Evolutionary conservation across 1,139 yeast species (phyloP).

Genomic region (Pichia kudriavzevii): DNA sequence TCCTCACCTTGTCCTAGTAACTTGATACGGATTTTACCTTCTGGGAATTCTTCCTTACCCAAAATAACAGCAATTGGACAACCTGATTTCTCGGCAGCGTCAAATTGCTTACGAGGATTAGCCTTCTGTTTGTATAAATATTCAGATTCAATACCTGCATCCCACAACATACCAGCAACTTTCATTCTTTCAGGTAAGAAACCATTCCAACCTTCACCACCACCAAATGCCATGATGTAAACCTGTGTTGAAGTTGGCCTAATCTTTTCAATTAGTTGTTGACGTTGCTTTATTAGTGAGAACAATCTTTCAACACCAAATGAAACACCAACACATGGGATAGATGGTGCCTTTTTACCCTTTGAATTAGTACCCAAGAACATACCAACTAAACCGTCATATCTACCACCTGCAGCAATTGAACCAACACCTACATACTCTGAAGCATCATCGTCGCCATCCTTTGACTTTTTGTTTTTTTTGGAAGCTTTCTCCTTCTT

Average conservation of each 20-base stretch:
- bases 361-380: conserved; percentile 59
- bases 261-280: conserved; percentile 45
- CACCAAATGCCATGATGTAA: conserved; percentile 95
- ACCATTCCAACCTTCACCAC: conserved; percentile 94
- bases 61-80: conserved; percentile 85
- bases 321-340: conserved; percentile 95
- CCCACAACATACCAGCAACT: conserved; percentile 77
- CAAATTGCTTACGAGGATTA: conserved; percentile 91
- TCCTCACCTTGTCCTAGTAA: conserved; percentile 83
- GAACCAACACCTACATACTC: conserved; percentile 98
- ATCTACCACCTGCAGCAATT: conserved; percentile 97
- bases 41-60: conserved; percentile 81
- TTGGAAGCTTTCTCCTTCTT: conserved; percentile 46
- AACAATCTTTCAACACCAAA: conserved; percentile 95
- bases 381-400: conserved; percentile 94
- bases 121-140: conserved; percentile 88
- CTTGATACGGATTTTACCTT: conserved; percentile 79
- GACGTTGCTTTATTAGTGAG: conserved; percentile 76
- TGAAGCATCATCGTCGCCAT: conserved; percentile 81
- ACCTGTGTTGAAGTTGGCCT: conserved; percentile 88
- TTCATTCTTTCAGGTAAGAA: conserved; percentile 86
- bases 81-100: conserved; percentile 93
- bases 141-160: conserved; percentile 82
- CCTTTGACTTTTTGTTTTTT: conserved; percentile 27
- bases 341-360: conserved; percentile 69